These are phyloP conservation scores for Kodamaea plutei DNA, from an alignment of 1,139 yeast genomes.

Conservation along the genomic window DNA sequence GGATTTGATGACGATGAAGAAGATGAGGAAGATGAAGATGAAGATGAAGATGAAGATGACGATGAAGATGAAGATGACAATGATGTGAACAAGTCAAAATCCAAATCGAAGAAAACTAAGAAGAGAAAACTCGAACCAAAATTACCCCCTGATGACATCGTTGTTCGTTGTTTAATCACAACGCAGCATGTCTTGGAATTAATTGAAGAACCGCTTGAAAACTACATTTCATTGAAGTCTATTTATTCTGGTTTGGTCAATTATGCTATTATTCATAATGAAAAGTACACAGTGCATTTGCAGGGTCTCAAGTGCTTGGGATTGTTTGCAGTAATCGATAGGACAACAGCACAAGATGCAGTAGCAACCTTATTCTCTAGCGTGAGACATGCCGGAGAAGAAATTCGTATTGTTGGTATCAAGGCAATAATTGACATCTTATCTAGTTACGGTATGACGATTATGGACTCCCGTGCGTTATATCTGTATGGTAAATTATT, in stretches of 20 bases:
- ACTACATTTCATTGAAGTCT: conserved; percentile 67
- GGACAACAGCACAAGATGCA: conserved; percentile 18
- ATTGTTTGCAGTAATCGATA: conserved; percentile 70
- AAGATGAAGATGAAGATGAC: conserved; percentile 20
- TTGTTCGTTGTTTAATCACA: conserved; percentile 64
- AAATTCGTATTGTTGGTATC: conserved; percentile 57
- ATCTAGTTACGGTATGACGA: conserved; percentile 68
- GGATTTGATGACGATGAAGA: conserved; percentile 32
- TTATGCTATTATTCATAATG: conserved; percentile 71
- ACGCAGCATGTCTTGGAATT: conserved; percentile 71
- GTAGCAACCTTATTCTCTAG: conserved; percentile 13
- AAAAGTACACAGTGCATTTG: conserved; percentile 53
- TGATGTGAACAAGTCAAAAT: conserved; percentile 12
- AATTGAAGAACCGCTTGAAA: conserved; percentile 59
- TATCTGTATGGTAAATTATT: conserved; percentile 55
- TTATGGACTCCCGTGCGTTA: conserved; percentile 45
- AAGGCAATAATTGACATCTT: conserved; percentile 75
- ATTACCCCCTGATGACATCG: conserved; percentile 44
- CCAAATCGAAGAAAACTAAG: conserved; percentile 12
- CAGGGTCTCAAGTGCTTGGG: conserved; percentile 78
- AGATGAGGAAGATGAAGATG: conserved; percentile 28
- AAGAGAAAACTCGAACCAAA: conserved; percentile 35
- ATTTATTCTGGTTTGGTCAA: conserved; percentile 72
- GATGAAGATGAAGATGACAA: conserved; percentile 12
- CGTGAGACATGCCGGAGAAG: conserved; percentile 39